Base-by-base conservation (phyloP, 768 basidiomycete species). In the Suillus fuscotomentosus region DNA sequence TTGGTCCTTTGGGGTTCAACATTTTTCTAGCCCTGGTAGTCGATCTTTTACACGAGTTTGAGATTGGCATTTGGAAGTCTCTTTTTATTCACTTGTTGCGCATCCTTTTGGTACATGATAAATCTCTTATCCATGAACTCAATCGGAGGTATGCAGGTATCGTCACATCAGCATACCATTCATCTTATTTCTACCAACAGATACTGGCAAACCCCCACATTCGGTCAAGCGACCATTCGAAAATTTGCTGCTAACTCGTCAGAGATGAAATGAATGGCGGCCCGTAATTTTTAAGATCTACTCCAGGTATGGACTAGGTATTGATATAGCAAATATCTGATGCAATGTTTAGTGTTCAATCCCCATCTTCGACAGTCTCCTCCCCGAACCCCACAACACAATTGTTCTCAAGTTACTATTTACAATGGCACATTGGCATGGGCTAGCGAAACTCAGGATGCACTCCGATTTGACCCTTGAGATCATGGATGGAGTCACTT, bases 231-330 rank as follows among this genome's bases (percentile, higher is more conserved):
- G 5, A 75, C 74, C 1, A 79, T 80, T 13, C 67, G 71, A 0
- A 65, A 61, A 27, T 79, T 79, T 54, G 20, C 45, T 3, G 59
- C 68, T 27, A 76, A 80, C 68, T 71, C 69, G 0, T 73, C 77
- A 3, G 75, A 71, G 34, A 66, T 81, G 68, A 75, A 75, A 55
- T 71, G 73, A 60, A 62, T 79, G 14, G 78, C 77, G 14, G 78
- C 77, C 1, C 69, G 70, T 67, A 70, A 71, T 69, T 80, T 70
- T 62, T 75, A 80, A 54, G 79, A 80, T 56, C 65, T 79, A 6
- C 63, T 79, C 0, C 79, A 79, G 68, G 61, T 42, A 31, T 15
- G 34, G 11, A 11, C 2, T n/a, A n/a, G n/a, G n/a, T n/a, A n/a
- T n/a, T n/a, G n/a, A n/a, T n/a, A n/a, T n/a, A n/a, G n/a, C 10